Evolutionary conservation across 805 yeast species (phyloP).

Genomic region (Kazachstania taianensis): DNA sequence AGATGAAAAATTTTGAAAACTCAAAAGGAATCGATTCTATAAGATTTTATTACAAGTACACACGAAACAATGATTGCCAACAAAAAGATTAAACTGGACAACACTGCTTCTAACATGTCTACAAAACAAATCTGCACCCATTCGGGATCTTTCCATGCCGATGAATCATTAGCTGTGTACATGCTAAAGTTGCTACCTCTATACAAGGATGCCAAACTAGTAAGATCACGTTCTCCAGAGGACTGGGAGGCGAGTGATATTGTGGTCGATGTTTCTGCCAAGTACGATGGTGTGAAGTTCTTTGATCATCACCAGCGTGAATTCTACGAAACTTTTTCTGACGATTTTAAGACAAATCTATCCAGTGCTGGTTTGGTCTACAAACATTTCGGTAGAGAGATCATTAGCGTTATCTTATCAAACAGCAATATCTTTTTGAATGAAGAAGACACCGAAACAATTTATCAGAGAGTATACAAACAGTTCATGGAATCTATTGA

Average conservation of each 20-base stretch:
- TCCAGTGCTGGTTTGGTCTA: constrained; percentile 91
- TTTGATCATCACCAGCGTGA: constrained; percentile 97
- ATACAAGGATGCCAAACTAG: constrained; percentile 53
- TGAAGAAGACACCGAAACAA: constrained; percentile 41
- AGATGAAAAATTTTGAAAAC: too few species aligned
- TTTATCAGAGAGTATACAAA: constrained; percentile 70
- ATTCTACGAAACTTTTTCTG: constrained; percentile 64
- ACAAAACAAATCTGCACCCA: constrained; percentile 76
- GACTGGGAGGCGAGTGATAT: constrained; percentile 83
- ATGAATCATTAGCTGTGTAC: constrained; percentile 88
- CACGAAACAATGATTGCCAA: too few species aligned
- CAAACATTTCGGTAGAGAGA: constrained; percentile 72
- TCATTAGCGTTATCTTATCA: constrained; percentile 41
- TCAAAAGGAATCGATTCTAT: too few species aligned
- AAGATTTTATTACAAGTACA: too few species aligned
- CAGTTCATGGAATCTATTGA: constrained; percentile 87
- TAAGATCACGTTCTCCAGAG: constrained; percentile 75
- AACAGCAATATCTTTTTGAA: constrained; percentile 18
- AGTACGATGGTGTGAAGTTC: constrained; percentile 63
- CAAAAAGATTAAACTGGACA: constrained; percentile 11
- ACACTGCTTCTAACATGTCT: too few species aligned
- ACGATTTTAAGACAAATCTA: constrained; percentile 59
- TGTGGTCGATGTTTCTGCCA: constrained; percentile 90
- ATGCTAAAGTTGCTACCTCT: constrained; percentile 66
- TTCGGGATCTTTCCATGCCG: constrained; percentile 94